Evolutionary conservation across 257 asterid species (phyloP).

Genomic region (Nicotiana knightiana): DNA sequence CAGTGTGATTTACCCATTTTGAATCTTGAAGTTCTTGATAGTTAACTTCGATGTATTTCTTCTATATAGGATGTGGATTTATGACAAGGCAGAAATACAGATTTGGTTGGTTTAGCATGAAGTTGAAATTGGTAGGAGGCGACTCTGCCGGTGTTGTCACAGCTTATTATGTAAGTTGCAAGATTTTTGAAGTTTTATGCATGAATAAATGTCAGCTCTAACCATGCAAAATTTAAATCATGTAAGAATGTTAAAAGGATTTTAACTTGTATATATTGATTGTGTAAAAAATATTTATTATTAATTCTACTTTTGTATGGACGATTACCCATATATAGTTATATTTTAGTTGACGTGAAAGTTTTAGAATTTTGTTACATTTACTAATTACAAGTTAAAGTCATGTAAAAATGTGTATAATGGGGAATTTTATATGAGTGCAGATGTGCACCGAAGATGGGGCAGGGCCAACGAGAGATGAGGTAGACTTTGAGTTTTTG

Average conservation of each 20-base stretch:
- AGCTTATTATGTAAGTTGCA: constrained; percentile 71
- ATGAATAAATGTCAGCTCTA: background rate
- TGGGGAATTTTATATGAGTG: background rate
- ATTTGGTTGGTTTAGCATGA: constrained; percentile 99
- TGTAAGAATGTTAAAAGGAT: background rate
- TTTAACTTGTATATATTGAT: background rate
- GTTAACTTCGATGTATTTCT: background rate
- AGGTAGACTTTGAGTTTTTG: constrained; percentile 85
- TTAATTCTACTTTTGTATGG: too few species aligned
- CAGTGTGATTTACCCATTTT: background rate
- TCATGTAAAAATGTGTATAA: background rate
- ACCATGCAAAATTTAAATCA: background rate
- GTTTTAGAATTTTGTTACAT: background rate
- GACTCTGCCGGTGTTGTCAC: constrained; percentile 97
- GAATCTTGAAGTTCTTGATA: background rate
- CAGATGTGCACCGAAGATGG: constrained; percentile 84
- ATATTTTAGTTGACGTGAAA: background rate
- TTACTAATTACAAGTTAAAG: background rate
- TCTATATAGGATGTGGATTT: constrained; percentile 72
- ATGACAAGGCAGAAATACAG: constrained; percentile 71
- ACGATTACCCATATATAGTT: background rate
- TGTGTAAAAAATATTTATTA: too few species aligned
- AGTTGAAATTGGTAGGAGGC: constrained; percentile 70
- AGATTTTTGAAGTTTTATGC: background rate
- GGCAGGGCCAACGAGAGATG: constrained; percentile 78